Base-by-base conservation (phyloP, 768 basidiomycete species). In the Tulasnella sp. region DNA sequence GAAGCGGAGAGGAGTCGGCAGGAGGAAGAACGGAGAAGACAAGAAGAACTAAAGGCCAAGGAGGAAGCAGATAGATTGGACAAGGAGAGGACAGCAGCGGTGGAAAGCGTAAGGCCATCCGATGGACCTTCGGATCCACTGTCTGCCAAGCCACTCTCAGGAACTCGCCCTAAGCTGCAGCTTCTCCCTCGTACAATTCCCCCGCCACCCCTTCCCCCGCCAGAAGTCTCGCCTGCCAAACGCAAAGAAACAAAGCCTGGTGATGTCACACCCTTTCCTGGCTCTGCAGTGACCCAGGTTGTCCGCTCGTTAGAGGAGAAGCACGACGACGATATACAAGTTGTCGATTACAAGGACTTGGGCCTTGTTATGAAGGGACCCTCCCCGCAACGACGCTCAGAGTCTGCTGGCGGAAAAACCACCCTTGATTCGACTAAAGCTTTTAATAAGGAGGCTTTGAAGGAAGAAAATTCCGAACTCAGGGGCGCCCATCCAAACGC, bases 71-170 rank as follows among this genome's bases (percentile, higher is more conserved):
- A 73, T 36, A 39, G 25, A 34, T 2, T 58, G 54, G 71, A 72
- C 76, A 37, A 54, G 25, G 72, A 77, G 67, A 31, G 72, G 11
- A 14, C 7, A 22, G 69, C 58, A 25, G 49, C 45, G 6, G 42
- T 8, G 52, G 58, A 74, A 19, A 58, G 49, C 19, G 39, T 5
- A 19, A 58, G n/a, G 25, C 29, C 72, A 49, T 42, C 72, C 42
- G 15, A 12, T 9, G 40, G 22, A 31, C 3, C 34, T 89, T 88
- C 42, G 9, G 40, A 42, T 37, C 40, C 72, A 9, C 25, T 29
- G 19, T 25, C 25, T 9, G 40, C 11, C 25, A 73, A 73, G 49
- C 34, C 45, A 17, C 72, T 31, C n/a, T 29, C 74, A 29, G 38
- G n/a, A n/a, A 45, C 58, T 11, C 74, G 74, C 37, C 74, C 54